Evolutionary conservation across 2,329 filamentous ascomycete genomes (phyloP).

Genomic region (Leptographium wingfieldii): DNA sequence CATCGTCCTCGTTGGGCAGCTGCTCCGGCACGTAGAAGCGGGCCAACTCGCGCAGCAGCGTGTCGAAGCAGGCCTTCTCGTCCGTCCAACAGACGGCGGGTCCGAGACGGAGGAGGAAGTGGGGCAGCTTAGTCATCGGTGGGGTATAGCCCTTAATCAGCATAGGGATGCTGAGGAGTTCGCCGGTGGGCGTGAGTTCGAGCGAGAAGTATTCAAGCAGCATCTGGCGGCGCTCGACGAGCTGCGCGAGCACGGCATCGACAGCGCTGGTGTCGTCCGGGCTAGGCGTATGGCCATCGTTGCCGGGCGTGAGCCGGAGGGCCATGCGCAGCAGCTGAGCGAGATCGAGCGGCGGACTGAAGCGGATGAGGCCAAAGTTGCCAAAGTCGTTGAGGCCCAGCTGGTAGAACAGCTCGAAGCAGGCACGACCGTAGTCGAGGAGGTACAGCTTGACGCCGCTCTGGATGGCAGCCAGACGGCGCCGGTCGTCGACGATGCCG

Average conservation of each 20-base stretch:
- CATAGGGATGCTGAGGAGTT: conserved; percentile 68
- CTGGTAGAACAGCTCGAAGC: conserved; percentile 91
- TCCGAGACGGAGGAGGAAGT: conserved; percentile 76
- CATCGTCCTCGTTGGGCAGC: conserved; percentile 37
- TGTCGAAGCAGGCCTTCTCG: conserved; percentile 76
- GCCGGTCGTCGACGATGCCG: conserved; percentile 76
- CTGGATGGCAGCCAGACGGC: conserved; percentile 85
- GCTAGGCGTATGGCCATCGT: conserved; percentile 39
- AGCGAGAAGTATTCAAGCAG: conserved; percentile 85
- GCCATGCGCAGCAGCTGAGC: conserved; percentile 59
- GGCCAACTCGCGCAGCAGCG: conserved; percentile 75
- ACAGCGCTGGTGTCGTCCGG: conserved; percentile 45
- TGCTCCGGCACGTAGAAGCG: conserved; percentile 84
- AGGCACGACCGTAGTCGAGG: conserved; percentile 80
- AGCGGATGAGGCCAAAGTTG: conserved; percentile 78
- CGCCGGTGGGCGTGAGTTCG: conserved; percentile 64
- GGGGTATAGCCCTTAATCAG: conserved; percentile 84
- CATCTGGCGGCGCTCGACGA: conserved; percentile 73
- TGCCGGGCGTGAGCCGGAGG: conserved; percentile 43
- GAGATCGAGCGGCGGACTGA: conserved; percentile 63
- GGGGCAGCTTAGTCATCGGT: conserved; percentile 71
- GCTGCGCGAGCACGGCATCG: conserved; percentile 49
- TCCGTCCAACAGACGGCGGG: conserved; percentile 78
- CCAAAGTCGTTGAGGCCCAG: conserved; percentile 88
- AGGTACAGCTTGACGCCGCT: conserved; percentile 85